phyloP scores from a whole-genome alignment of 805 yeast species.

The Jamesozyma lodderae region DNA sequence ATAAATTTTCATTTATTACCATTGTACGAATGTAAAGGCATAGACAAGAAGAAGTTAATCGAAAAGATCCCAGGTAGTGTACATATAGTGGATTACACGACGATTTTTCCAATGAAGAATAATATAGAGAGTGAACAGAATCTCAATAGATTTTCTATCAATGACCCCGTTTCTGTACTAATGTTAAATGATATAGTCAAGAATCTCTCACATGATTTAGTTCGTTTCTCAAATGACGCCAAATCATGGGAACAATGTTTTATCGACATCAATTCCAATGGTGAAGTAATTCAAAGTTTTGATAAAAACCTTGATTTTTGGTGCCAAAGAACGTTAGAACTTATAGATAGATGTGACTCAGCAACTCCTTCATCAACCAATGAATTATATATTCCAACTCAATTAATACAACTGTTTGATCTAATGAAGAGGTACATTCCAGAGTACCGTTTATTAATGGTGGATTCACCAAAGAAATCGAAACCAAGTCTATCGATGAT shows the following conservation, averaged over 20 bases:
- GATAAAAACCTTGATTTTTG: constrained; percentile 16
- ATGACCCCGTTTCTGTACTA: constrained; percentile 25
- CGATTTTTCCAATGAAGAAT: constrained; percentile 10
- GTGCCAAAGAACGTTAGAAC: constrained; percentile 17
- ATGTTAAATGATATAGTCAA: constrained; percentile 24
- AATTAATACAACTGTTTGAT: constrained; percentile 21
- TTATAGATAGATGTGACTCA: constrained; percentile 4
- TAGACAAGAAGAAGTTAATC: constrained; percentile 4
- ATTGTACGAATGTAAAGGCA: constrained; percentile 12
- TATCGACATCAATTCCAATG: constrained; percentile 9
- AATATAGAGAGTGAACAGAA: too few species aligned
- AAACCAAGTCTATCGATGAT: not conserved
- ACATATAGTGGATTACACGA: constrained; percentile 10
- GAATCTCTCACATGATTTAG: constrained; percentile 23
- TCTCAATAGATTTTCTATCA: constrained; percentile 10
- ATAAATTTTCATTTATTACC: constrained; percentile 24
- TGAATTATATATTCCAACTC: constrained; percentile 20
- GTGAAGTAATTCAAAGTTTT: constrained; percentile 7
- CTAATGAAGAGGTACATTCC: constrained; percentile 18
- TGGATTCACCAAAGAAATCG: constrained; percentile 19
- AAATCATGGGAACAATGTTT: constrained; percentile 23
- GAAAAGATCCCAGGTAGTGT: constrained; percentile 16
- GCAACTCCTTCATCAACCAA: not conserved
- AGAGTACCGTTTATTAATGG: constrained; percentile 20
- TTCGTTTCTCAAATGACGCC: constrained; percentile 7